Evolutionary conservation across 805 yeast genomes (phyloP), one percentile per base, ranked within the genome.

Genomic region (Suhomyces sp.): DNA sequence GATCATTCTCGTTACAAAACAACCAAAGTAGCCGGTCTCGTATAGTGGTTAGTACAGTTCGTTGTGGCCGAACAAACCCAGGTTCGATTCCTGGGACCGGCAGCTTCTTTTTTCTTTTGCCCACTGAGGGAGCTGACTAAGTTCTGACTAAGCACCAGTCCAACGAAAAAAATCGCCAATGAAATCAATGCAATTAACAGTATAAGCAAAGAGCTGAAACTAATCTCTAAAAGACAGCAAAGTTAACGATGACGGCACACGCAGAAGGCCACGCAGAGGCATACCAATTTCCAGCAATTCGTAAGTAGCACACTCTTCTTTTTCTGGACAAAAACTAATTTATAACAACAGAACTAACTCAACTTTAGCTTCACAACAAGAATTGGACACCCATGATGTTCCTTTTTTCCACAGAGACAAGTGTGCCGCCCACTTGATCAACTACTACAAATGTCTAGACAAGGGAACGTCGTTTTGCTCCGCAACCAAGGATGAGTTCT

Each of bases 391-490:
- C 19, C 50, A 58, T 38, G 55, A 65, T 33, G 70, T 68, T 19
- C 72, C 73, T 6, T 67, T 66, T 47, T 46, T 64, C 39, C 51
- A 68, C 53, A 64, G 73, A 59, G 73, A 68, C 50, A 58, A 56
- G 33, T 68, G 73, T 53, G 72, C 73, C 21, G 59, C 67, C 26
- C 70, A 58, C 42, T 57, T 64, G 44, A 67, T 68, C 39, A 50
- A 57, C 35, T 67, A 68, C 53, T 67, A 62, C 50, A 58, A 66
- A 42, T 68, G 73, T 45, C 62, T 68, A 33, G 63, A 60, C 44
- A 68, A 67, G 49, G 73, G 73, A 2, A 62, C 65, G 11, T 58
- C 68, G 3, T 68, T 57, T 47, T 68, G 73, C 41, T 44, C 50
- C 25, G 50, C 49, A 23, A 53, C 70, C 31, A 68, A 68, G 51